phyloP scores from a whole-genome alignment of 371 early-diverging fungal genomes.

The Lichtheimia corymbifera region DNA sequence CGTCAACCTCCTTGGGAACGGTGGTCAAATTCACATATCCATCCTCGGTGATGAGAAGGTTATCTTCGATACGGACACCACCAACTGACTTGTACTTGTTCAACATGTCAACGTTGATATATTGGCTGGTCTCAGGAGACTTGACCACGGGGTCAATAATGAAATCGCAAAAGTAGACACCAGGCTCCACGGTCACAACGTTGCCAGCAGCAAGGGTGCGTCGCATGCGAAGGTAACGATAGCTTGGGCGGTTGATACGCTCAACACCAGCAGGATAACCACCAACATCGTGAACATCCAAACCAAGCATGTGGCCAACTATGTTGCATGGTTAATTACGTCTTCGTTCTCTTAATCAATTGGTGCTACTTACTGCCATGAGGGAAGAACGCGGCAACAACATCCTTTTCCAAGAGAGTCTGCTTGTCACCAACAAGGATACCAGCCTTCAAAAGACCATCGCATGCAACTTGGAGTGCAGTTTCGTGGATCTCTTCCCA shows the following conservation, averaged over 20 bases:
- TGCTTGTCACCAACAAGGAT: conserved; percentile 72
- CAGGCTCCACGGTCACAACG: conserved; percentile 94
- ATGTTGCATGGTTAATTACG: background rate
- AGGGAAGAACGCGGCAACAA: conserved; percentile 89
- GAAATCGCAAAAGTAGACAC: conserved; percentile 71
- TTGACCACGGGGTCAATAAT: conserved; percentile 59
- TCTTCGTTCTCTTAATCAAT: background rate
- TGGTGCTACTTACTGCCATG: conserved; percentile 68
- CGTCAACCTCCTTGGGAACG: conserved; percentile 73
- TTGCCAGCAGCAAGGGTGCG: conserved; percentile 77
- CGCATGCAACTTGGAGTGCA: conserved; percentile 70
- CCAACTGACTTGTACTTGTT: conserved; percentile 77
- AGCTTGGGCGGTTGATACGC: conserved; percentile 80
- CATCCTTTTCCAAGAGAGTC: conserved; percentile 66
- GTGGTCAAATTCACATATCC: conserved; percentile 75
- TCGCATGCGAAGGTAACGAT: conserved; percentile 86
- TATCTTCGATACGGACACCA: conserved; percentile 94
- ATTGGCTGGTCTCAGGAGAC: conserved; percentile 59
- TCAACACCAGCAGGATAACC: conserved; percentile 83
- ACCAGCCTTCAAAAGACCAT: conserved; percentile 77
- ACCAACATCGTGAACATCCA: conserved; percentile 89
- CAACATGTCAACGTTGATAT: conserved; percentile 71
- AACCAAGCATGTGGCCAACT: conserved; percentile 70
- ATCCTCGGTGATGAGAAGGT: conserved; percentile 75
- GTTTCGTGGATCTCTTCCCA: conserved; percentile 91